Evolutionary conservation across 1,284 basidiomycete species (phyloP).

Genomic region (Cryptococcus hybrid): DNA sequence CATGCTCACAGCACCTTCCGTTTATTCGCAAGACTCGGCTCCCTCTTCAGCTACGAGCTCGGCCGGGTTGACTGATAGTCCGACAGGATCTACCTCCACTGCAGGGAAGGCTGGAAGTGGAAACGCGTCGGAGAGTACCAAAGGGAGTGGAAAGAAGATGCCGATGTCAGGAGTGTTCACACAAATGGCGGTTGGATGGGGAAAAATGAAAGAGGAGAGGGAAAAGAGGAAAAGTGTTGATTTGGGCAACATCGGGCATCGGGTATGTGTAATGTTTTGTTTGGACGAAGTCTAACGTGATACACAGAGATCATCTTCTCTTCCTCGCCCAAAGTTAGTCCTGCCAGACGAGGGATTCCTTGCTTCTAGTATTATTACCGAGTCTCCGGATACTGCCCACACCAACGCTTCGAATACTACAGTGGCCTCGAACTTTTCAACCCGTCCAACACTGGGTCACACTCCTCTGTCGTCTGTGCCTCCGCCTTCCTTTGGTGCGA

Average conservation of each 20-base stretch:
- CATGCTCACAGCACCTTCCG: conserved; percentile 19
- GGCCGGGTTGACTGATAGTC: conserved; percentile 16
- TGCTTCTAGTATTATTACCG: conserved; percentile 4
- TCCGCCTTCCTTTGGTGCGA: conserved; percentile 49
- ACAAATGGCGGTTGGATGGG: conserved; percentile 18
- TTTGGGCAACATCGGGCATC: not conserved
- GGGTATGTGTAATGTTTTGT: not conserved
- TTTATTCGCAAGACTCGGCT: conserved; percentile 35
- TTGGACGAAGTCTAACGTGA: not conserved
- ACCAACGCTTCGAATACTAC: not conserved
- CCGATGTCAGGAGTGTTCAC: conserved; percentile 1
- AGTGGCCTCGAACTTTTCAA: too few species aligned
- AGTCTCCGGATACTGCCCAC: conserved; percentile 4
- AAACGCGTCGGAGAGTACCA: not conserved
- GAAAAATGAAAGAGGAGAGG: conserved; percentile 13
- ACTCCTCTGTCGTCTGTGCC: not conserved
- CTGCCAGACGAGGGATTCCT: conserved; percentile 7
- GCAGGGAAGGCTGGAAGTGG: conserved; percentile 1
- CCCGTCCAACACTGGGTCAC: not conserved
- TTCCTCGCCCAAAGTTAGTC: conserved; percentile 9
- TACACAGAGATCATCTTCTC: conserved; percentile 11
- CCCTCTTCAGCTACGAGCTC: conserved; percentile 3
- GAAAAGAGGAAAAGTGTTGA: not conserved
- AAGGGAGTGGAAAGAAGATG: not conserved
- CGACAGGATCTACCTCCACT: conserved; percentile 2